Base-by-base conservation (phyloP, 176 grass and related monocot species). In the Raddia distichophylla region DNA sequence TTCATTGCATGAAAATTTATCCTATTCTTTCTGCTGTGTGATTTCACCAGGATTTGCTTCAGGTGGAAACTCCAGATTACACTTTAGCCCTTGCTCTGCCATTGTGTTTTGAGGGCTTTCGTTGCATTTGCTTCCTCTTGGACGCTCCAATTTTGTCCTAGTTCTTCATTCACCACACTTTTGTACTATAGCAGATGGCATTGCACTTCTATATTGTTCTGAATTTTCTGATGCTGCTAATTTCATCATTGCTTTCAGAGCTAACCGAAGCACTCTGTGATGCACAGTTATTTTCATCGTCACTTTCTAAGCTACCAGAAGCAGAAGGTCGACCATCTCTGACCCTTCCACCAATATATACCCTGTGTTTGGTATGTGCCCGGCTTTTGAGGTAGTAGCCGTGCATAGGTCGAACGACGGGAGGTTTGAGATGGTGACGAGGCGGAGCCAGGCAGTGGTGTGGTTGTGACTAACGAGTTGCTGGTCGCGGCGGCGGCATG, bases 181-280 rank as follows among this genome's bases (percentile, higher is more conserved):
- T 42, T 62, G 55, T 63, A 61, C 47, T 71, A 22, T 20, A 54
- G 54, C 4, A 52, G 53, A 60, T 70, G 12, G 18, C 49, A 5
- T 56, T 55, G 71, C 54, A 22, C 10, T 69, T 76, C 35, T 64
- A 71, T 58, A 20, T 71, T 54, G 60, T 50, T 77, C 18, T 5
- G 73, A 53, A 45, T 66, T 71, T 14, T 37, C 17, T 3, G 32
- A 83, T 71, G 40, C 19, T 48, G 9, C 64, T 58, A 70, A 63
- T 60, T 82, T 82, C 48, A 77, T 69, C 48, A 69, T 52, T 35
- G 20, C 70, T 80, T 81, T 75, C 63, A 76, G 78, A 81, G 78
- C 18, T 44, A 74, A 33, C 34, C 44, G 8, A 75, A n/a, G 62
- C 59, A 81, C 62, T 63, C 45, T 27, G n/a, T 44, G 46, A 61